Percentiles rank a stretch among this genome's conserved stretches.
Evolutionary conservation across 805 yeast species (phyloP).

Genomic region (Lipomyces chichibuensis): DNA sequence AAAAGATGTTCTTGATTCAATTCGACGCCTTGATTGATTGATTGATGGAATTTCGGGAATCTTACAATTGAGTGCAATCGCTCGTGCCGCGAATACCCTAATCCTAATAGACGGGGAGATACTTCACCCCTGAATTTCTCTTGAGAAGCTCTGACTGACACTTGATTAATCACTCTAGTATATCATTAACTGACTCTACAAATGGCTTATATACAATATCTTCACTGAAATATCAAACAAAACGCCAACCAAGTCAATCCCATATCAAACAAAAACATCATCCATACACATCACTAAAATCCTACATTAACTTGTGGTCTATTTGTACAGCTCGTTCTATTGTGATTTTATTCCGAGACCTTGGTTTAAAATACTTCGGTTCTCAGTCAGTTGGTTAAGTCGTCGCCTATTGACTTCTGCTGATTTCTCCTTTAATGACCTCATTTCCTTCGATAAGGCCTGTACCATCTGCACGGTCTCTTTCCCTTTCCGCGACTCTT

Average conservation of each 20-base stretch:
- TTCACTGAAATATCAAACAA: neutral
- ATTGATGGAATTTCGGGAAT: too few species aligned
- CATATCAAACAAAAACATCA: neutral
- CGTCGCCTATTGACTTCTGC: constrained; percentile 19
- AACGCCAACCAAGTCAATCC: neutral
- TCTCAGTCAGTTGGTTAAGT: constrained; percentile 11
- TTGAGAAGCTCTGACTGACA: too few species aligned
- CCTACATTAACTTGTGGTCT: neutral
- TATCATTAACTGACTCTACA: neutral
- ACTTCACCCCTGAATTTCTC: neutral
- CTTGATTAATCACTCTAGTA: neutral
- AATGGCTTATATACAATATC: neutral
- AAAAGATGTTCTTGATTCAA: too few species aligned
- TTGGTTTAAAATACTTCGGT: neutral
- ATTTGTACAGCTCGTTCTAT: neutral
- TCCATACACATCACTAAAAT: neutral
- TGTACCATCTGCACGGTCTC: constrained; percentile 11
- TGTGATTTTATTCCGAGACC: neutral
- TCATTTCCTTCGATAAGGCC: constrained; percentile 20
- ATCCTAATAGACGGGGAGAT: too few species aligned
- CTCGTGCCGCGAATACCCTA: too few species aligned
- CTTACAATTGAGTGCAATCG: too few species aligned
- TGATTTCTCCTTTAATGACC: constrained; percentile 13
- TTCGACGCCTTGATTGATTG: too few species aligned
- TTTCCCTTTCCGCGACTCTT: constrained; percentile 7